A percentile compares a stretch with the other conserved stretches of the same genome.
These are phyloP conservation scores for Dillenia turbinata DNA, from an alignment of 164 flowering plant genomes.

Conservation along the genomic window DNA sequence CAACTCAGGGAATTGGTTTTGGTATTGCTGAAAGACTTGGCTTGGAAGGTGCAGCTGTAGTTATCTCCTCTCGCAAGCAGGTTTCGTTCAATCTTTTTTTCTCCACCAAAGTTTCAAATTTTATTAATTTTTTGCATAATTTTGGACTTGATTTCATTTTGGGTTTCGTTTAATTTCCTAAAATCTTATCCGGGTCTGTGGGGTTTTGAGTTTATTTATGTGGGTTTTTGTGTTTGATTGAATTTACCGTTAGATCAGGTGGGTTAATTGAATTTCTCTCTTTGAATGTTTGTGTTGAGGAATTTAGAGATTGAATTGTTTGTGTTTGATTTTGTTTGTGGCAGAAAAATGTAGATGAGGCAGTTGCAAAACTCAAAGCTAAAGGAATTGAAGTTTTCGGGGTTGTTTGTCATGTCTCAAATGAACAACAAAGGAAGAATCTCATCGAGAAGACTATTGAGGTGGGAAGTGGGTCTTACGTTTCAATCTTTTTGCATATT, in stretches of 20 bases:
- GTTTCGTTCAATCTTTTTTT: conserved; percentile 16
- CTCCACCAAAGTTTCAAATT: not conserved
- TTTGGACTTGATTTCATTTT: not conserved
- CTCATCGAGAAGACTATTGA: conserved; percentile 60
- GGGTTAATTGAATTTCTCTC: too few relatives aligned
- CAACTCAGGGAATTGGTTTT: conserved; percentile 93
- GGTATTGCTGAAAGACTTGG: conserved; percentile 82
- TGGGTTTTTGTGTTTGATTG: too few relatives aligned
- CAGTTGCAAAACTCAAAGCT: conserved; percentile 65
- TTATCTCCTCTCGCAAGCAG: conserved; percentile 87
- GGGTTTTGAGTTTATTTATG: too few relatives aligned
- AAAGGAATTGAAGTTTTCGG: conserved; percentile 73
- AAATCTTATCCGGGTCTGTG: too few relatives aligned
- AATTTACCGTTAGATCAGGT: too few relatives aligned
- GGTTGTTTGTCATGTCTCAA: conserved; percentile 88
- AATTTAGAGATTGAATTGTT: too few relatives aligned
- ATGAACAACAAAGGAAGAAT: conserved; percentile 77
- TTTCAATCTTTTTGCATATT: too few relatives aligned
- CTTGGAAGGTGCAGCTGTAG: conserved; percentile 86
- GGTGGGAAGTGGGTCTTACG: conserved; percentile 28
- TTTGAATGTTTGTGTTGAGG: too few relatives aligned
- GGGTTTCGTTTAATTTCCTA: too few relatives aligned
- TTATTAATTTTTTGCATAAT: not conserved
- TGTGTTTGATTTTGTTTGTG: conserved; percentile 6
- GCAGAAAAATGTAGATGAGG: conserved; percentile 88